phyloP scores from a whole-genome alignment of 2,329 filamentous ascomycete species.

The Verticillium nubilum region DNA sequence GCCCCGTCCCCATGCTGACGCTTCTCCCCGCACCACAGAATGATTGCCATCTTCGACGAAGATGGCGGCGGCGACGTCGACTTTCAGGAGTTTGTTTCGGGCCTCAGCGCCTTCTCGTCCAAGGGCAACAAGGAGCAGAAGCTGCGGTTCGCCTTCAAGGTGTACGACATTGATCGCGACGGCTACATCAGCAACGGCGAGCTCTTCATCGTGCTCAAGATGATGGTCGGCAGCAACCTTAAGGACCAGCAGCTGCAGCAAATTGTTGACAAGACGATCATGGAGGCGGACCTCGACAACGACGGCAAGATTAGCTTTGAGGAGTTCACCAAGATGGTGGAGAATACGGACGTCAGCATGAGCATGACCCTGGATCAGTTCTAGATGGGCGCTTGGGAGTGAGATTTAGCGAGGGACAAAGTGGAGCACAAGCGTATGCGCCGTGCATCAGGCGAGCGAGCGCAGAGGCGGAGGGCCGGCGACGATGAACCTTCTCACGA shows the following conservation, averaged over 20 bases:
- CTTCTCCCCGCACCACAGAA: slow-evolving; percentile 44
- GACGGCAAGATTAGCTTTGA: slow-evolving; percentile 99
- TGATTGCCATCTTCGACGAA: slow-evolving; percentile 99
- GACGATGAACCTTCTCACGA: neutral
- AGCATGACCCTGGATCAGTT: slow-evolving; percentile 66
- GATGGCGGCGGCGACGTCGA: slow-evolving; percentile 97
- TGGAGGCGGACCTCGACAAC: slow-evolving; percentile 94
- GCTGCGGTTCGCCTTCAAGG: slow-evolving; percentile 95
- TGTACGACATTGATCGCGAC: slow-evolving; percentile 98
- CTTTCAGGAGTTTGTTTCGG: slow-evolving; percentile 97
- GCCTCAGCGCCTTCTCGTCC: slow-evolving; percentile 89
- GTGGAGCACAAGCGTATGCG: neutral
- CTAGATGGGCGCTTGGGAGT: too few relatives aligned
- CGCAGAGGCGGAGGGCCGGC: neutral
- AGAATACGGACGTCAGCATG: slow-evolving; percentile 79
- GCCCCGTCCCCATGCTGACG: neutral
- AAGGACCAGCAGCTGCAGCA: slow-evolving; percentile 99
- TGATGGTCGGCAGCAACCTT: slow-evolving; percentile 99
- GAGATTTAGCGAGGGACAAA: too few relatives aligned
- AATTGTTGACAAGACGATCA: slow-evolving; percentile 99
- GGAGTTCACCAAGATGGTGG: slow-evolving; percentile 98
- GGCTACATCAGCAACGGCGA: slow-evolving; percentile 98
- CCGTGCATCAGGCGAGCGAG: neutral
- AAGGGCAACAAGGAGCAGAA: slow-evolving; percentile 99
- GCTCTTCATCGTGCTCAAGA: slow-evolving; percentile 98